These are phyloP conservation scores for Plantago major DNA, from an alignment of 257 asterid species.

Conservation along the genomic window DNA sequence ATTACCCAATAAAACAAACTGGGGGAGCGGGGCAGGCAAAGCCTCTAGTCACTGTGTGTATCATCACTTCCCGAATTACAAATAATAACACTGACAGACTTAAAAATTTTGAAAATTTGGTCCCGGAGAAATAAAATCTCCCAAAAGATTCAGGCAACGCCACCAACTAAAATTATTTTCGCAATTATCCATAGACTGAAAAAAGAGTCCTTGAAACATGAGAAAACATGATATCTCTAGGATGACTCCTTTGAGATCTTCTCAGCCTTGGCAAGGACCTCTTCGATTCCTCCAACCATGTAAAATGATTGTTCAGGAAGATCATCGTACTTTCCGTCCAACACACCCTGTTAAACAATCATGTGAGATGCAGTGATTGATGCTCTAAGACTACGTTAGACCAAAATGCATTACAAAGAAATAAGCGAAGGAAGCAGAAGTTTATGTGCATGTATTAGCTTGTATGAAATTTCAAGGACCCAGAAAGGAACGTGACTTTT, in stretches of 20 bases:
- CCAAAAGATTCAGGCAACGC: constrained; percentile 29
- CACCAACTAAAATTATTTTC: constrained; percentile 46
- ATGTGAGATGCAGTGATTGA: background rate
- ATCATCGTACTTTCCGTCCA: constrained; percentile 92
- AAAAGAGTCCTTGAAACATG: constrained; percentile 21
- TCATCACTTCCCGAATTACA: constrained; percentile 29
- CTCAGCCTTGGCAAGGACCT: constrained; percentile 95
- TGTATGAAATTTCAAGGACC: too few relatives aligned
- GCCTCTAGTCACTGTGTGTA: constrained; percentile 32
- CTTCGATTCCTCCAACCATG: constrained; percentile 98
- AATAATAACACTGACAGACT: constrained; percentile 13
- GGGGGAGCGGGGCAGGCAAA: constrained; percentile 29
- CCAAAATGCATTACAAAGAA: too few relatives aligned
- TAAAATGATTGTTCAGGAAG: constrained; percentile 89
- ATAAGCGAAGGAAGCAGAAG: too few relatives aligned
- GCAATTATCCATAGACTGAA: constrained; percentile 34
- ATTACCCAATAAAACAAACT: constrained; percentile 29
- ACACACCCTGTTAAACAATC: constrained; percentile 58
- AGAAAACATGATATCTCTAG: constrained; percentile 33
- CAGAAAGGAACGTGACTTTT: too few relatives aligned
- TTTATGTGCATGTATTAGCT: too few relatives aligned
- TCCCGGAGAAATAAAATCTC: constrained; percentile 32
- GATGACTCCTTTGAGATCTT: constrained; percentile 94
- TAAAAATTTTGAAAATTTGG: constrained; percentile 18
- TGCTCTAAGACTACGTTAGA: background rate